These are phyloP conservation scores for Coprinopsis sp. DNA, from an alignment of 768 basidiomycete genomes.

Conservation along the genomic window DNA sequence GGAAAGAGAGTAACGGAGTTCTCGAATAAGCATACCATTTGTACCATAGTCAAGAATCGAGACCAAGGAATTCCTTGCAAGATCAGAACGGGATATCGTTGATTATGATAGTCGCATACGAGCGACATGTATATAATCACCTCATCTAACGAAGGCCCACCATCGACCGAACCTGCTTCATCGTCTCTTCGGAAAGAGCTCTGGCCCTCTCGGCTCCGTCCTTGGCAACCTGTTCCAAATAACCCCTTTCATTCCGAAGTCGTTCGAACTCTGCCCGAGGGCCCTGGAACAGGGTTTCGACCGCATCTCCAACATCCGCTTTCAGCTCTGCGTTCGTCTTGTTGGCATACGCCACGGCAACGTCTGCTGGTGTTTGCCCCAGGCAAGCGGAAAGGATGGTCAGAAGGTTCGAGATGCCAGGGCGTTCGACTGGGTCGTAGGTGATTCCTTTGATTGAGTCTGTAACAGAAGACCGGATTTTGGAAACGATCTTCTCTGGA, in stretches of 20 bases:
- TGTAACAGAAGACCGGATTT: conserved; percentile 80
- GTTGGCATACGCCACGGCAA: conserved; percentile 48
- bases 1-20: too few species aligned
- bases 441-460: conserved; percentile 74
- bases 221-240: conserved; percentile 56
- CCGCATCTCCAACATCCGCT: conserved; percentile 64
- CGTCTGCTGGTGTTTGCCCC: conserved; percentile 34
- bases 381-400: conserved; percentile 75
- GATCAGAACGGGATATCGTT: too few species aligned
- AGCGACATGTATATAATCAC: too few species aligned
- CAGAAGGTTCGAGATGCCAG: conserved; percentile 80
- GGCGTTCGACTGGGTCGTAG: conserved; percentile 75
- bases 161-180: conserved; percentile 62
- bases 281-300: conserved; percentile 58
- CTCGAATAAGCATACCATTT: too few species aligned
- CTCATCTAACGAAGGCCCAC: conserved; percentile 48
- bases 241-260: conserved; percentile 54
- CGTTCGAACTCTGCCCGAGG: conserved; percentile 70
- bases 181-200: conserved; percentile 54
- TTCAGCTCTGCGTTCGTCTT: conserved; percentile 69
- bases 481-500: conserved; percentile 51
- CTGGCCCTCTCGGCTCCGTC: conserved; percentile 63
- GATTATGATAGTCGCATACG: too few species aligned
- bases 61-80: too few species aligned
- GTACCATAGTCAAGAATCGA: too few species aligned